Percentiles rank a stretch among this genome's conserved stretches.
phyloP scores from a whole-genome alignment of 139 green algal genomes.

The Pseudopediastrum boryanum region DNA sequence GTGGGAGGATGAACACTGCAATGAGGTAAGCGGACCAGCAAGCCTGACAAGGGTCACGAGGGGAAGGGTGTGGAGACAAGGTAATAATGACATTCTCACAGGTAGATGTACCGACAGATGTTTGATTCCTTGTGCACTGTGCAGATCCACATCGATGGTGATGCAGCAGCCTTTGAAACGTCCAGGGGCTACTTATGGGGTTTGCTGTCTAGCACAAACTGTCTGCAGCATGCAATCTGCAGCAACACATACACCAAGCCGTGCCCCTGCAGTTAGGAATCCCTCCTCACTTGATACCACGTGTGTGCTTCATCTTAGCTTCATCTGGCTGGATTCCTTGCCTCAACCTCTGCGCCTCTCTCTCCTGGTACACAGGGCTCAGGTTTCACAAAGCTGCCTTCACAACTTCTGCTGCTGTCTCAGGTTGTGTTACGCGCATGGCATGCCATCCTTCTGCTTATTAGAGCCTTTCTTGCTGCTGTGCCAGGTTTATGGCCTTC shows the following conservation, averaged over 20 bases:
- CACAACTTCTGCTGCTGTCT: background rate
- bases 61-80: background rate
- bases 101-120: background rate
- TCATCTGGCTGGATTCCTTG: background rate
- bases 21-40: constrained; percentile 27
- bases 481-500: constrained; percentile 57
- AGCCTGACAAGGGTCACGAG: background rate
- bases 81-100: background rate
- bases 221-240: no score
- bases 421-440: background rate
- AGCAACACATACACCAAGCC: no score
- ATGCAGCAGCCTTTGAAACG: background rate
- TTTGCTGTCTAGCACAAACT: background rate
- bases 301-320: background rate
- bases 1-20: constrained; percentile 47
- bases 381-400: background rate
- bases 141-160: background rate
- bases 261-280: no score
- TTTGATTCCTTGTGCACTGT: background rate
- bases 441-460: background rate
- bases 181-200: background rate
- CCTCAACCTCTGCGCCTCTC: background rate
- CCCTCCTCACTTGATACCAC: no score
- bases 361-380: background rate
- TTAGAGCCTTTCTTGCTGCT: background rate